Conservation (phyloP, 306 rosid genomes). For the Mimosa pudica region DNA sequence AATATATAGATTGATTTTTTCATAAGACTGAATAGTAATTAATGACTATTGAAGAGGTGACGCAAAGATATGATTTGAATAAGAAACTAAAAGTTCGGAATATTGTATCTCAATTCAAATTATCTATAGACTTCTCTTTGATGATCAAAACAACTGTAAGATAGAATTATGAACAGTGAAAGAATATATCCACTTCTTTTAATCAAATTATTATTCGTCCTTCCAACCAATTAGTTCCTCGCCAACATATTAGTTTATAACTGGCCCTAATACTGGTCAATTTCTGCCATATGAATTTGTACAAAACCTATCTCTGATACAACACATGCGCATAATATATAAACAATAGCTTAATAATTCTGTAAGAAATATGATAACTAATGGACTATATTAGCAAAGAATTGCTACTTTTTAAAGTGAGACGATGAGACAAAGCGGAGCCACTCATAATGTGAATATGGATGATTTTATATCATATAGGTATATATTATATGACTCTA, state of each 20-base stretch:
- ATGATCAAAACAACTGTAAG: conserved; percentile 7
- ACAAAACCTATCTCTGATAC: no score
- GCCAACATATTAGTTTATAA: not conserved
- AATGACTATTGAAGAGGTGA: not conserved
- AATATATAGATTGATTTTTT: not conserved
- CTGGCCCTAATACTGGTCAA: not conserved
- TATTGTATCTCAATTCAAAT: conserved; percentile 15
- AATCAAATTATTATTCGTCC: not conserved
- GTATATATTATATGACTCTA: no score
- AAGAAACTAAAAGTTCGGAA: not conserved
- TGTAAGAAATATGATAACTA: not conserved
- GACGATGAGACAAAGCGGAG: not conserved
- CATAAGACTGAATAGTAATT: not conserved
- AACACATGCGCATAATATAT: no score
- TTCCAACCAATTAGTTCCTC: not conserved
- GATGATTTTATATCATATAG: not conserved
- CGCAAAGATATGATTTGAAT: conserved; percentile 8
- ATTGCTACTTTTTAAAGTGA: not conserved
- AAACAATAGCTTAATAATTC: no score
- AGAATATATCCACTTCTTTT: conserved; percentile 8
- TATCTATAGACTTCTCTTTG: conserved; percentile 8
- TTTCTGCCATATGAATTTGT: no score
- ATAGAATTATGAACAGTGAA: conserved; percentile 3
- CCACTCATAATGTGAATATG: not conserved
- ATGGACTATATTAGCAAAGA: not conserved